Evolutionary conservation across 2,329 filamentous ascomycete genomes (phyloP).

Genomic region (Sporothrix brunneoviolacea): DNA sequence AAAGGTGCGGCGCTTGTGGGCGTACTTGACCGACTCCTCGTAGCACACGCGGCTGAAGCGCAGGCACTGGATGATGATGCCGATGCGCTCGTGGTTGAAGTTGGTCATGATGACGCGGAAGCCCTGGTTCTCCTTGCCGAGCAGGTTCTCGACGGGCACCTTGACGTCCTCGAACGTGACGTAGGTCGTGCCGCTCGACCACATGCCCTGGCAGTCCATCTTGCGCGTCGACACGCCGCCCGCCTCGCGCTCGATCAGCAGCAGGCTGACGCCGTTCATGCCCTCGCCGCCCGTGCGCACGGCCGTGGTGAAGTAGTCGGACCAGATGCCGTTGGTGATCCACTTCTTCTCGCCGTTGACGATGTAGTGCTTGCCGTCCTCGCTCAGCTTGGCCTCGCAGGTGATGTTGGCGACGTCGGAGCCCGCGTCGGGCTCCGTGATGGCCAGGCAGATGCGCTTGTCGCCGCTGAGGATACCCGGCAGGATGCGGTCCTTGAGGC

Average conservation of each 20-base stretch:
- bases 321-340: conserved; percentile 98
- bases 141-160: conserved; percentile 96
- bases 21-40: conserved; percentile 94
- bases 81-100: conserved; percentile 98
- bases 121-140: conserved; percentile 96
- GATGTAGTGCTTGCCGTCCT: conserved; percentile 98
- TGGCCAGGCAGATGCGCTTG: conserved; percentile 95
- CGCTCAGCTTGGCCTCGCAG: conserved; percentile 88
- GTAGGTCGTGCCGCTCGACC: conserved; percentile 92
- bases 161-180: conserved; percentile 99
- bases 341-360: conserved; percentile 99
- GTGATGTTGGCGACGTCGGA: conserved; percentile 92
- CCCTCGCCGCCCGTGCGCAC: conserved; percentile 82
- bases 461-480: conserved; percentile 84
- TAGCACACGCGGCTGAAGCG: conserved; percentile 96
- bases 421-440: conserved; percentile 93
- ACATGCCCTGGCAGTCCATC: conserved; percentile 99
- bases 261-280: conserved; percentile 86
- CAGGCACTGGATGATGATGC: conserved; percentile 95
- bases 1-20: conserved; percentile 93
- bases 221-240: conserved; percentile 86
- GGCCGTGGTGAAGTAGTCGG: conserved; percentile 94
- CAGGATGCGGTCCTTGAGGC: conserved; percentile 77
- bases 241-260: conserved; percentile 80
- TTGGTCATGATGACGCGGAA: conserved; percentile 99